These are phyloP conservation scores for Agrocybe chaxingu DNA, from an alignment of 768 basidiomycete species.

Conservation along the genomic window DNA sequence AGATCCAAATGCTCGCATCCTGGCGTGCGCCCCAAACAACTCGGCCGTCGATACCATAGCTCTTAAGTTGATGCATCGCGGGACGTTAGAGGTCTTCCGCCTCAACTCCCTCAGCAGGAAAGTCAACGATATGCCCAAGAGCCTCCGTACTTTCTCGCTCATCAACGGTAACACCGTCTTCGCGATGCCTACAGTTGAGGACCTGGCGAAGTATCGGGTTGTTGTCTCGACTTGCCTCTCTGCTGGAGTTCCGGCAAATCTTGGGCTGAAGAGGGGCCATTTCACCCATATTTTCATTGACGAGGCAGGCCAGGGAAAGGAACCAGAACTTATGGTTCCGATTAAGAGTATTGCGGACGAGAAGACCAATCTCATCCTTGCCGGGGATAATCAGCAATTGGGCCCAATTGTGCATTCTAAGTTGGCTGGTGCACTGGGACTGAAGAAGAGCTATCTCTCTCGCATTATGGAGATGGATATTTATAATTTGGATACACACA, in stretches of 20 bases:
- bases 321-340: conserved; percentile 54
- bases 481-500: conserved; percentile 30
- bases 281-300: conserved; percentile 63
- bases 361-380: conserved; percentile 50
- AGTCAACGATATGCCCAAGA: conserved; percentile 31
- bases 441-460: conserved; percentile 49
- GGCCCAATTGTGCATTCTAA: conserved; percentile 54
- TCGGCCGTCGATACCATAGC: conserved; percentile 64
- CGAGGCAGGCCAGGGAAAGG: conserved; percentile 63
- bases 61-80: conserved; percentile 34
- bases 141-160: conserved; percentile 34
- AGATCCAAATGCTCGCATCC: conserved; percentile 41
- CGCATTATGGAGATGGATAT: conserved; percentile 41
- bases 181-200: conserved; percentile 38
- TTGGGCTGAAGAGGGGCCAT: conserved; percentile 51
- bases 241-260: conserved; percentile 41
- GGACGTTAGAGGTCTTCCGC: conserved; percentile 41
- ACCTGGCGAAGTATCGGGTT: conserved; percentile 42
- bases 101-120: conserved; percentile 49
- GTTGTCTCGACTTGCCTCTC: conserved; percentile 59
- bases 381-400: conserved; percentile 62
- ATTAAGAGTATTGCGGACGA: conserved; percentile 47
- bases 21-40: conserved; percentile 69
- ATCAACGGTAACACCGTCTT: conserved; percentile 40
- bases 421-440: conserved; percentile 44